Base-by-base conservation (phyloP, 257 asterid species). In the Petrea volubilis region DNA sequence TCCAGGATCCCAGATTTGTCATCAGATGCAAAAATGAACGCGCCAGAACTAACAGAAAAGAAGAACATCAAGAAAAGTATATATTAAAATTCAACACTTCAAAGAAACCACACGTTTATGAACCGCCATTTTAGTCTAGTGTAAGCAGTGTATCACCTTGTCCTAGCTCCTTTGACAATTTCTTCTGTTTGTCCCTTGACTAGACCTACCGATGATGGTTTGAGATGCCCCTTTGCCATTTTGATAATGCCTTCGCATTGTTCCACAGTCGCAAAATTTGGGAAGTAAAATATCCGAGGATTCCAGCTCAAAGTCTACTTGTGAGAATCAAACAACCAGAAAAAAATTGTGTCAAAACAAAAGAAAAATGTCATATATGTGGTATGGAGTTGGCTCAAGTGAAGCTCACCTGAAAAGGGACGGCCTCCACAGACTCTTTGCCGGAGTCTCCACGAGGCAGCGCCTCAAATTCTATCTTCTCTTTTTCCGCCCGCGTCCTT, bases 231-330 rank as follows among this genome's bases (percentile, higher is more conserved):
- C 85, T 85, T 84, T n/a, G 97, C 88, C 86, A 79, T 85, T 74
- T 78, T 60, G 23, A 89, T 68, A 69, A 91, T 82, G 79, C 77
- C 67, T 76, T 84, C 67, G 72, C 99, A 94, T 83, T 91, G 96
- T 79, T 94, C 90, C 43, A 55, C 85, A 69, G 96, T 89, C 40
- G 97, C 97, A 34, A 94, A 94, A 77, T 91, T 84, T 25, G 97
- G 96, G 75, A 89, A 94, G 89, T 87, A 88, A 89, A 89, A 41
- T 38, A 96, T 86, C 56, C 97, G 88, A 6, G 99, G 99, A 50
- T 60, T 82, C 99, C 96, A 87, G 88, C 99, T 94, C 81, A 94
- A 82, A 36, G 86, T 81, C 97, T 94, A 76, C 77, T 47, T 7
- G 75, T 31, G 60, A 41, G 17, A 68, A 74, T 38, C 33, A 47